A percentile compares a stretch with the other conserved stretches of the same genome.
Evolutionary conservation across 83 land plant species (phyloP).

Genomic region (Thuja plicata): DNA sequence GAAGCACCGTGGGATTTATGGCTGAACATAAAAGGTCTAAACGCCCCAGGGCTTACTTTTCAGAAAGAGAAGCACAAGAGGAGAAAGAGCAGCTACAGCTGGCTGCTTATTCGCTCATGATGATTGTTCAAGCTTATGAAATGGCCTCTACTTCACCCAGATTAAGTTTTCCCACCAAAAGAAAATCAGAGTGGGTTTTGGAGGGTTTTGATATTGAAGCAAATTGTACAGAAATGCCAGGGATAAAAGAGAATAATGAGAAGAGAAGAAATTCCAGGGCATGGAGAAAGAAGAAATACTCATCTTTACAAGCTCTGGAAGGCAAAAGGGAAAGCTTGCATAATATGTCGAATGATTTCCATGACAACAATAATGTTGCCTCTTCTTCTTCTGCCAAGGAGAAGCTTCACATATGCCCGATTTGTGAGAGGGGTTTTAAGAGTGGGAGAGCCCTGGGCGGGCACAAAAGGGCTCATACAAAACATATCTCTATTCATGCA

Average conservation of each 20-base stretch:
- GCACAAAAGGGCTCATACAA: constrained; percentile 40
- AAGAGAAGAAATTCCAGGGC: constrained; percentile 31
- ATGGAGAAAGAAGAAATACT: constrained; percentile 38
- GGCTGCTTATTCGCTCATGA: neutral
- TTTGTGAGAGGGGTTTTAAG: constrained; percentile 43
- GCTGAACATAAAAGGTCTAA: too few species aligned
- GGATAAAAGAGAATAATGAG: neutral
- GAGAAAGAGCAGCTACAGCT: neutral
- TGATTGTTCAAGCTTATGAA: neutral
- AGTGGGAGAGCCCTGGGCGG: constrained; percentile 63
- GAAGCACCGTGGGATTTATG: too few species aligned
- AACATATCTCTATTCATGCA: too few species aligned
- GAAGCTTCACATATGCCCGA: constrained; percentile 41
- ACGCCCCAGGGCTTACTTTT: too few species aligned
- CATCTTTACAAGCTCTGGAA: constrained; percentile 50
- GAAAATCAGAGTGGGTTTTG: too few species aligned
- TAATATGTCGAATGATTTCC: constrained; percentile 16
- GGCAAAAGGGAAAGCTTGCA: constrained; percentile 44
- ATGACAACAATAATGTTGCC: neutral
- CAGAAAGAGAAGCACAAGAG: too few species aligned
- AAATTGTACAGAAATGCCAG: neutral
- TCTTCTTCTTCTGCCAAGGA: neutral
- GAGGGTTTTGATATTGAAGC: too few species aligned
- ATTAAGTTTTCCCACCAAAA: neutral
- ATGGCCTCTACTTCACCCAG: neutral